A percentile compares a stretch with the other conserved stretches of the same genome.
phyloP scores from a whole-genome alignment of 805 yeast genomes.

The Schizosaccharomyces cryophilus region DNA sequence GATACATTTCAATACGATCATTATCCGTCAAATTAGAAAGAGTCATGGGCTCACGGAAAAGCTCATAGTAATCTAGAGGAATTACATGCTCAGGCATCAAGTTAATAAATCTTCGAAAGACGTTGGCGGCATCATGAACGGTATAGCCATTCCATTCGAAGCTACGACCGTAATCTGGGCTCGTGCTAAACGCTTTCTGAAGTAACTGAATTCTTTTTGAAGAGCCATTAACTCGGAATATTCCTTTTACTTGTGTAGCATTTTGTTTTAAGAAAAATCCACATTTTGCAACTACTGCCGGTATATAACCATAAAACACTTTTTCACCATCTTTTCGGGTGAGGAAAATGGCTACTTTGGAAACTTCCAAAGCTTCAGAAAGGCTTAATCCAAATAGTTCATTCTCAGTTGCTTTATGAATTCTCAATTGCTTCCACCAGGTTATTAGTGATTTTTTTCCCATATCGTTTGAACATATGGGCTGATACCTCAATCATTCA shows the following conservation, averaged over 20 bases:
- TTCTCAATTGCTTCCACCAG: not conserved
- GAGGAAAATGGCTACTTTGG: not conserved
- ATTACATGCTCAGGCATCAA: conserved; percentile 80
- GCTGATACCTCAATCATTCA: too few species aligned
- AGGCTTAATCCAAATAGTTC: not conserved
- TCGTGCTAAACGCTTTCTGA: conserved; percentile 58
- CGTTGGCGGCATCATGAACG: conserved; percentile 89
- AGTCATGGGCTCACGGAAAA: conserved; percentile 55
- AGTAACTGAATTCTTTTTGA: conserved; percentile 67
- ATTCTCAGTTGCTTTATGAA: not conserved
- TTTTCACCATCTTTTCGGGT: not conserved
- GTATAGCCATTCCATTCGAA: conserved; percentile 80
- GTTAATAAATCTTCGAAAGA: conserved; percentile 64
- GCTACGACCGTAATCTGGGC: conserved; percentile 76
- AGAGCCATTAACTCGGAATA: conserved; percentile 81
- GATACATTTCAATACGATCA: conserved; percentile 45
- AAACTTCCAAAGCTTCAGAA: not conserved
- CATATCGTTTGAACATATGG: not conserved
- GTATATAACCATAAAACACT: conserved; percentile 66
- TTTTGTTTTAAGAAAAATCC: conserved; percentile 63
- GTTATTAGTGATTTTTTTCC: not conserved
- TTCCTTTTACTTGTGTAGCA: conserved; percentile 46
- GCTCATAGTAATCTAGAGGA: conserved; percentile 51
- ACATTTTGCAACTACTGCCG: conserved; percentile 86
- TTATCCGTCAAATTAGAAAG: conserved; percentile 11